phyloP scores from a whole-genome alignment of 371 early-diverging fungal species.

The Mortierella sp. region DNA sequence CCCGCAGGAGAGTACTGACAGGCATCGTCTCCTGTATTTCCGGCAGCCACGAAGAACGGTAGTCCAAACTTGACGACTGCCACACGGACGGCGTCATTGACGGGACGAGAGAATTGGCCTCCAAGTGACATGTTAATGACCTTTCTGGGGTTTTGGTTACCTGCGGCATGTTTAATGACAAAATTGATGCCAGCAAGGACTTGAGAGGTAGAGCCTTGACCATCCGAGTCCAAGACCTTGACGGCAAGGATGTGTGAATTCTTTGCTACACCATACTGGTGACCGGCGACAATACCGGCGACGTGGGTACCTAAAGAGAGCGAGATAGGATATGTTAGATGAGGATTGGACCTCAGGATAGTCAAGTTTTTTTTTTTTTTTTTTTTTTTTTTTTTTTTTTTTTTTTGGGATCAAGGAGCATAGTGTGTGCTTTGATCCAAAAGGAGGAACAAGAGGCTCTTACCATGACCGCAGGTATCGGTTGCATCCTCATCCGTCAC shows the following conservation, averaged over 20 bases:
- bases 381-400: not conserved
- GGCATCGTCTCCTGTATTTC: constrained; percentile 71
- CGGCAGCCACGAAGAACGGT: constrained; percentile 75
- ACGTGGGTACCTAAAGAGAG: constrained; percentile 58
- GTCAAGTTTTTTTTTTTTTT: no score
- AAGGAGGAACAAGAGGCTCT: not conserved
- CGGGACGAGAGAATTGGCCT: constrained; percentile 56
- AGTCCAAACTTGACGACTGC: constrained; percentile 54
- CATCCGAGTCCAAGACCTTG: constrained; percentile 67
- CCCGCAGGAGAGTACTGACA: constrained; percentile 77
- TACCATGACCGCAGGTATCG: constrained; percentile 70
- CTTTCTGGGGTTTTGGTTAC: constrained; percentile 47
- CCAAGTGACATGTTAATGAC: constrained; percentile 72
- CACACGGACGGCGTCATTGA: constrained; percentile 59
- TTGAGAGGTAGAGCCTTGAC: constrained; percentile 66
- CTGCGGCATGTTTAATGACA: constrained; percentile 48
- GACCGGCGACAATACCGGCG: constrained; percentile 67
- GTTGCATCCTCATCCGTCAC: constrained; percentile 51
- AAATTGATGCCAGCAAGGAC: constrained; percentile 69
- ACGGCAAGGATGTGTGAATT: constrained; percentile 62
- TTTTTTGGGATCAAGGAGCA: not conserved
- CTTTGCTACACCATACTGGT: constrained; percentile 65
- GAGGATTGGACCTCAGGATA: no score
- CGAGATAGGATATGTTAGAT: not conserved
- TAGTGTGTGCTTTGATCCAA: not conserved